phyloP scores from a whole-genome alignment of 1,284 basidiomycete genomes.

The Irpex rosettiformis region DNA sequence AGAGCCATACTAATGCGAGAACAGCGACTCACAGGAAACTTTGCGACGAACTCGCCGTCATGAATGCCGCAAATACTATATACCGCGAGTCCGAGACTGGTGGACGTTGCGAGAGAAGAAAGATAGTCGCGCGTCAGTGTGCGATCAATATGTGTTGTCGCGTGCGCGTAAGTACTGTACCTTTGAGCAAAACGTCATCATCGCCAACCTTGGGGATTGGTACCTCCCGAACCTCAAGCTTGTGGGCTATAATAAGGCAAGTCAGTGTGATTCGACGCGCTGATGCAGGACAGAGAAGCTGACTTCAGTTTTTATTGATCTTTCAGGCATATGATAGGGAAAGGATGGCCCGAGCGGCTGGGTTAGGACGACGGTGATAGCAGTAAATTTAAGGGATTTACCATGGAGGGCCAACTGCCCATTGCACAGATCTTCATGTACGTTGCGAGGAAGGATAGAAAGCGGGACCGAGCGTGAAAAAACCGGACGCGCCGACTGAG shows the following conservation, averaged over 20 bases:
- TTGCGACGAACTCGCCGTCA: slow-evolving; percentile 58
- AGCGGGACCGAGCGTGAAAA: background rate
- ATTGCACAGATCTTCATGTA: background rate
- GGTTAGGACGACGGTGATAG: slow-evolving; percentile 1
- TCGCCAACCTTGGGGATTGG: slow-evolving; percentile 45
- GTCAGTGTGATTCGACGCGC: background rate
- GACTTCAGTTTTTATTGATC: slow-evolving; percentile 39
- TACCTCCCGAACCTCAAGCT: slow-evolving; percentile 33
- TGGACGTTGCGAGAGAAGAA: no score
- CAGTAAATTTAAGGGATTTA: background rate
- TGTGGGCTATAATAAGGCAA: slow-evolving; percentile 23
- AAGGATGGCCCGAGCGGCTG: slow-evolving; percentile 12
- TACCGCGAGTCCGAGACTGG: slow-evolving; percentile 24
- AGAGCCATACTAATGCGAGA: background rate
- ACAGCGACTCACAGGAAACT: slow-evolving; percentile 40
- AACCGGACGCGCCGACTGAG: background rate
- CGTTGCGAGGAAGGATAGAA: background rate
- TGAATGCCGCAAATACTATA: slow-evolving; percentile 49
- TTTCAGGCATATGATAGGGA: slow-evolving; percentile 31
- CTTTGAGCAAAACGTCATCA: slow-evolving; percentile 54
- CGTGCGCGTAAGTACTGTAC: slow-evolving; percentile 29
- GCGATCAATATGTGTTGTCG: background rate
- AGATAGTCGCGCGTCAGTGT: slow-evolving; percentile 10
- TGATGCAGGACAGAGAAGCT: slow-evolving; percentile 17
- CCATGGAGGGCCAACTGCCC: background rate